Base-by-base conservation (phyloP, 1,284 basidiomycete genomes). In the Ustilago shanxiensis region DNA sequence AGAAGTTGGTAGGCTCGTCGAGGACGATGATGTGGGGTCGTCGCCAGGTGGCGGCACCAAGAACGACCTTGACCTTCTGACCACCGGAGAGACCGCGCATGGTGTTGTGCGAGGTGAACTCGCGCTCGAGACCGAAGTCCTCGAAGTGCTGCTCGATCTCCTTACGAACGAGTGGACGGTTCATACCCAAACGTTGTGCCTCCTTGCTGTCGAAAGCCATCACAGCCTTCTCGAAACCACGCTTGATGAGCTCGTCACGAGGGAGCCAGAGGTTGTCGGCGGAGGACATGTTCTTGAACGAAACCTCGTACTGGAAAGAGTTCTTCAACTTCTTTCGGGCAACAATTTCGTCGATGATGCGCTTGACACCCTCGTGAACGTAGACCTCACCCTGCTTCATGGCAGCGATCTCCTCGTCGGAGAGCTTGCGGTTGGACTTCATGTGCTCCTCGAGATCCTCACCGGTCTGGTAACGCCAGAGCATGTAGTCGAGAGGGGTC, bases 401-500 rank as follows among this genome's bases (percentile, higher is more conserved):
- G 44, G 66, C 65, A 56, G 70, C 69, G 67, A 77, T 44, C 77
- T 86, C 84, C 72, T 79, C 84, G 51, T 75, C 72, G 41, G 78
- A 63, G 60, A 86, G 71, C 71, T 76, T 62, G 50, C 79, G 80
- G 59, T 72, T 77, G 55, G 76, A 59, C 80, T 86, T 86, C 70
- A 85, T 75, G 77, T 83, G 79, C 81, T 86, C 84, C 78, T 86
- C 84, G 35, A 85, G 78, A 70, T 86, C 84, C 78, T 86, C 84
- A 77, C 84, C 84, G 47, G 84, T 86, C 83, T 86, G 84, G 84
- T 86, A 86, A 53, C 84, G 84, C 84, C 84, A 86, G 60, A 85
- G 83, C 84, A 86, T 86, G 83, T 86, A 86, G 78, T 86, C 84
- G 51, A 86, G 77, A 2, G 84, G 84, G 13, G 84, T 86, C 80